These are phyloP conservation scores for Colletotrichum lini DNA, from an alignment of 2,329 filamentous ascomycete genomes.

Conservation along the genomic window DNA sequence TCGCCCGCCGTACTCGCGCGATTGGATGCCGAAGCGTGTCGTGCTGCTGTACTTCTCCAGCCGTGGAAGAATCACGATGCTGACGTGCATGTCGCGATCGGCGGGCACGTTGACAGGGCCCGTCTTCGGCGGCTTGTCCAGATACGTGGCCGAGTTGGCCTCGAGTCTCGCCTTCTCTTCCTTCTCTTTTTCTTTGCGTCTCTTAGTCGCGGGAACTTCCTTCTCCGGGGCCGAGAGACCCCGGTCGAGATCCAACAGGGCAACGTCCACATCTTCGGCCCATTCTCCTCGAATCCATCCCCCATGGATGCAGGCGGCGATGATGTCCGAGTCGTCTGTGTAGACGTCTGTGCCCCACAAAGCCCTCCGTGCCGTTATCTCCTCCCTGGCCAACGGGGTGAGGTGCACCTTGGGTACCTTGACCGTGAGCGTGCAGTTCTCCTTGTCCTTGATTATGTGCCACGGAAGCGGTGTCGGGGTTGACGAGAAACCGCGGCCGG, in stretches of 20 bases:
- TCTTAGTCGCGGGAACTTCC: conserved; percentile 45
- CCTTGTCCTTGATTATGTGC: conserved; percentile 78
- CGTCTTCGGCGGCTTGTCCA: conserved; percentile 68
- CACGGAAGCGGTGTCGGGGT: conserved; percentile 82
- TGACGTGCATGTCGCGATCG: conserved; percentile 88
- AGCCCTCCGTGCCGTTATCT: conserved; percentile 84
- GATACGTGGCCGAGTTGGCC: conserved; percentile 57
- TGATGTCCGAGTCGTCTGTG: conserved; percentile 93
- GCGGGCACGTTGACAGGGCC: conserved; percentile 75
- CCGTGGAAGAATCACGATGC: conserved; percentile 84
- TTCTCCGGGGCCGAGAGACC: conserved; percentile 46
- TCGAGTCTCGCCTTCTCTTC: conserved; percentile 53
- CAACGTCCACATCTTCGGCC: conserved; percentile 81
- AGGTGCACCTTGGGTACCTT: conserved; percentile 88
- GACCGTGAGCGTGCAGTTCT: conserved; percentile 92
- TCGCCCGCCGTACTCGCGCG: conserved; percentile 80
- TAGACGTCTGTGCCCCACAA: conserved; percentile 97
- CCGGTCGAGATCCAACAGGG: conserved; percentile 72
- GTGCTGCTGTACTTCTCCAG: conserved; percentile 83
- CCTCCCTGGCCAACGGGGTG: conserved; percentile 77
- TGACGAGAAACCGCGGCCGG: conserved; percentile 62
- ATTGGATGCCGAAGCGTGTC: conserved; percentile 85
- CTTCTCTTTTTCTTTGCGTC: conserved; percentile 50
- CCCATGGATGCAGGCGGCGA: conserved; percentile 92
- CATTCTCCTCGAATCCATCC: conserved; percentile 95